Evolutionary conservation across 495 filamentous ascomycete genomes (phyloP), one percentile per base, ranked within the genome.

Genomic region (Penicillium cosmopolitanum): DNA sequence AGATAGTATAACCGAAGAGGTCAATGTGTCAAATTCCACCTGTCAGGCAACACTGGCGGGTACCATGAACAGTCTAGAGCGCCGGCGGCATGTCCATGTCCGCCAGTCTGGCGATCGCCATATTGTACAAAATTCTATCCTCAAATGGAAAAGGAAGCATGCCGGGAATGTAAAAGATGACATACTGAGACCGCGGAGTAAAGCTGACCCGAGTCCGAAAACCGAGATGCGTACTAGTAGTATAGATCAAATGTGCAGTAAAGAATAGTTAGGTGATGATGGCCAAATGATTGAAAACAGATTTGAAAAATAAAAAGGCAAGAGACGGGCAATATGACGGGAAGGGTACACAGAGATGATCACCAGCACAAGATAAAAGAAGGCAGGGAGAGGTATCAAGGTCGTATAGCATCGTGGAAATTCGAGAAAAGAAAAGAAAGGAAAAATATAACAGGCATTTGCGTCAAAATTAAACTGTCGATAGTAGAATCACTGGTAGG

Each of bases 401-500:
- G 57, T 70, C 67, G 57, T 70, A 63, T 51, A 67, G 61, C 65
- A 55, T 70, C 47, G 57, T 56, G 33, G 28, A 50, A 40, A 19
- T 23, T 50, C 12, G 35, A 47, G 23, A 21, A 53, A 36, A 55
- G 21, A 54, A 54, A 35, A 60, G 50, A 19, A 19, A 21, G 16
- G 8, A 5, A 28, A 62, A 51, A 47, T 7, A 46, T 11, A 35
- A 43, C 8, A 23, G 28, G 25, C 40, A 25, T 6, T 28, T 34
- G 36, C 42, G 16, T 16, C n/a, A 16, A 44, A 6, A 18, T 44
- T 16, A 44, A 21, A n/a, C 16, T n/a, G 13, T 44, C 42, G 12
- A 40, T 19, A 19, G 42, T 16, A 44, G 42, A 18, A 44, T 4
- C 15, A 10, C 1, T 8, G 18, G 4, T 12, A 44, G n/a, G 42